A percentile compares a stretch with the other conserved stretches of the same genome.
Conservation (phyloP, 2,329 filamentous ascomycete species). For the Penicillium sp. region DNA sequence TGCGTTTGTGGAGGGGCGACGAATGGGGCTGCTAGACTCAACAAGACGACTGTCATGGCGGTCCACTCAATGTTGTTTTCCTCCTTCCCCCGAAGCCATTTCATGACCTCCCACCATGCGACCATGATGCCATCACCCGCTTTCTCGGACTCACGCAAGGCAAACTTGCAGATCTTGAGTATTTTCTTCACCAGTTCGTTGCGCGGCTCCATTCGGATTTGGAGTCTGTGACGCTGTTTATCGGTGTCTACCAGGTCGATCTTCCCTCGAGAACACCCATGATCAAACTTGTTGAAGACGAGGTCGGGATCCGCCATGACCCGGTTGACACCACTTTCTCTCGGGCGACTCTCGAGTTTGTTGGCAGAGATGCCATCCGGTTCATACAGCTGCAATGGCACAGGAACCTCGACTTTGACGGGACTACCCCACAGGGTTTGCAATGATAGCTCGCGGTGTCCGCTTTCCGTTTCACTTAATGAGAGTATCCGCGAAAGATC, state of each 20-base stretch:
- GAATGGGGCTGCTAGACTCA: constrained; percentile 63
- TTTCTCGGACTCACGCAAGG: constrained; percentile 57
- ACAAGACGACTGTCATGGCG: constrained; percentile 61
- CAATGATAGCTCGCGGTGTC: constrained; percentile 65
- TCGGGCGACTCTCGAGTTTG: constrained; percentile 50
- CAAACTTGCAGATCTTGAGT: constrained; percentile 62
- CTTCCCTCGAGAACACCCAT: constrained; percentile 58
- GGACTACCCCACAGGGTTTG: constrained; percentile 74
- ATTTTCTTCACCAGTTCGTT: constrained; percentile 61
- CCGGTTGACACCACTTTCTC: constrained; percentile 52
- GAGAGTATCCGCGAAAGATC: constrained; percentile 67
- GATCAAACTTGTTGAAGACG: constrained; percentile 53
- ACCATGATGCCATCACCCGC: constrained; percentile 62
- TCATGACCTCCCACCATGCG: constrained; percentile 71
- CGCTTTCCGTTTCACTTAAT: constrained; percentile 63
- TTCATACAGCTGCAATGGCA: constrained; percentile 58
- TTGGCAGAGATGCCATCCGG: constrained; percentile 58
- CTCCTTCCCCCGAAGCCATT: constrained; percentile 60
- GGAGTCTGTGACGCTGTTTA: constrained; percentile 62
- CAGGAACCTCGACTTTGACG: constrained; percentile 63
- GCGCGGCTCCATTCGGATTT: constrained; percentile 64
- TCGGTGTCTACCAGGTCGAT: constrained; percentile 66
- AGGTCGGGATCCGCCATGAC: constrained; percentile 46
- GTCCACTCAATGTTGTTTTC: constrained; percentile 66
- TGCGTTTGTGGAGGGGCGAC: constrained; percentile 41